phyloP scores from a whole-genome alignment of 495 filamentous ascomycete genomes.

The Podospora bellae-mahoneyi region DNA sequence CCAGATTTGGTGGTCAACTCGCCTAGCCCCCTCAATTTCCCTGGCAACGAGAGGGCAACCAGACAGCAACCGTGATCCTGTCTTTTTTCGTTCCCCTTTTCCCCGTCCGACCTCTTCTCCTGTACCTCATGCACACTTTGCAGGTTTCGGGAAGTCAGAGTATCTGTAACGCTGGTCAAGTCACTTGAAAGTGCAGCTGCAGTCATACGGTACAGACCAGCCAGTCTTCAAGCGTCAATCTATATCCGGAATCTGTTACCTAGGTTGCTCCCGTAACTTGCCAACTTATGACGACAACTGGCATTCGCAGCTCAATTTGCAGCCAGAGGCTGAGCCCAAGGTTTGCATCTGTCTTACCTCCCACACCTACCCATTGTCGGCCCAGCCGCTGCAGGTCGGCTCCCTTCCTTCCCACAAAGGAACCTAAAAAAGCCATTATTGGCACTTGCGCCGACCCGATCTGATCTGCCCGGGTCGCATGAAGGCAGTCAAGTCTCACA shows the following conservation, averaged over 20 bases:
- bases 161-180: neutral
- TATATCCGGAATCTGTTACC: neutral
- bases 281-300: constrained; percentile 25
- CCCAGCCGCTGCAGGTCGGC: constrained; percentile 8
- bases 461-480: constrained; percentile 18
- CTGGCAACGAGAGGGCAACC: constrained; percentile 19
- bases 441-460: neutral
- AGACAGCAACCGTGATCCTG: neutral
- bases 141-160: neutral
- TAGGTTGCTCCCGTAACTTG: neutral
- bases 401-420: neutral
- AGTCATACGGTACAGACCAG: too few species aligned
- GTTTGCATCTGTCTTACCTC: constrained; percentile 20
- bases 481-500: constrained; percentile 21
- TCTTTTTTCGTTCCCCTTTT: neutral
- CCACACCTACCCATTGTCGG: neutral
- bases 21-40: constrained; percentile 36
- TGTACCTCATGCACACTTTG: neutral
- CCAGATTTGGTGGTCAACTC: constrained; percentile 15
- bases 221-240: neutral
- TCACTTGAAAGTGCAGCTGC: neutral
- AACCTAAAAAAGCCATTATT: constrained; percentile 9
- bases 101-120: neutral
- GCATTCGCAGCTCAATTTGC: constrained; percentile 16
- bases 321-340: constrained; percentile 21